These are phyloP conservation scores for Obba rivulosa DNA, from an alignment of 768 basidiomycete species.

Conservation along the genomic window DNA sequence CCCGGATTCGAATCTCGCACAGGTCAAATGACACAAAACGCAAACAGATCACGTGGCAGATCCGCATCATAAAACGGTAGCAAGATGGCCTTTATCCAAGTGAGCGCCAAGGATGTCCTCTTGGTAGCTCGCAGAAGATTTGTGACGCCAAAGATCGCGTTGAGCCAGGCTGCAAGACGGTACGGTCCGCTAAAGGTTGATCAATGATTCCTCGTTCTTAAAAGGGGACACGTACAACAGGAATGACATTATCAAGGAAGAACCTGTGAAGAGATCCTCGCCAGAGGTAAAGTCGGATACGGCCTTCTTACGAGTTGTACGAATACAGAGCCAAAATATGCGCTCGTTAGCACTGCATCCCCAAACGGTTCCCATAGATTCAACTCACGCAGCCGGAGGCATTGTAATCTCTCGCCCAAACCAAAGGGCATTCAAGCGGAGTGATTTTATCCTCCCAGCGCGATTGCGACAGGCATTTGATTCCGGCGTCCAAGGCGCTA, in stretches of 20 bases:
- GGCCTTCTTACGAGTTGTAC: no score
- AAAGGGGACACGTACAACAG: slow-evolving; percentile 15
- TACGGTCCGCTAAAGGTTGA: slow-evolving; percentile 24
- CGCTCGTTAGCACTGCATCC: neutral
- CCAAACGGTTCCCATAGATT: neutral
- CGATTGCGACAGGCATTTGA: slow-evolving; percentile 5
- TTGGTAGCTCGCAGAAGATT: slow-evolving; percentile 2
- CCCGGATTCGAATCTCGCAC: no score
- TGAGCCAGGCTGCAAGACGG: slow-evolving; percentile 20
- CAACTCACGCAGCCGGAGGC: slow-evolving; percentile 24
- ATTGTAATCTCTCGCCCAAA: slow-evolving; percentile 25
- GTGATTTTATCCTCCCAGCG: slow-evolving; percentile 28
- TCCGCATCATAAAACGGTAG: no score
- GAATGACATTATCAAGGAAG: slow-evolving; percentile 21
- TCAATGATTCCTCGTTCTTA: slow-evolving; percentile 7
- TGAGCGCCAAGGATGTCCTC: no score
- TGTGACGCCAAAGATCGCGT: slow-evolving; percentile 18
- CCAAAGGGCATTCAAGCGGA: slow-evolving; percentile 24
- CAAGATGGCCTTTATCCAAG: no score
- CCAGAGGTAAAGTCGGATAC: slow-evolving; percentile 21
- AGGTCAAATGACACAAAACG: no score
- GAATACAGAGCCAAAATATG: no score
- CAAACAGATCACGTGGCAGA: no score
- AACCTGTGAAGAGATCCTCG: slow-evolving; percentile 21
- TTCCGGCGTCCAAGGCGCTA: slow-evolving; percentile 25